A percentile compares a stretch with the other conserved stretches of the same genome.
phyloP scores from a whole-genome alignment of 1,284 basidiomycete species.

The Quambalaria eucalypti region DNA sequence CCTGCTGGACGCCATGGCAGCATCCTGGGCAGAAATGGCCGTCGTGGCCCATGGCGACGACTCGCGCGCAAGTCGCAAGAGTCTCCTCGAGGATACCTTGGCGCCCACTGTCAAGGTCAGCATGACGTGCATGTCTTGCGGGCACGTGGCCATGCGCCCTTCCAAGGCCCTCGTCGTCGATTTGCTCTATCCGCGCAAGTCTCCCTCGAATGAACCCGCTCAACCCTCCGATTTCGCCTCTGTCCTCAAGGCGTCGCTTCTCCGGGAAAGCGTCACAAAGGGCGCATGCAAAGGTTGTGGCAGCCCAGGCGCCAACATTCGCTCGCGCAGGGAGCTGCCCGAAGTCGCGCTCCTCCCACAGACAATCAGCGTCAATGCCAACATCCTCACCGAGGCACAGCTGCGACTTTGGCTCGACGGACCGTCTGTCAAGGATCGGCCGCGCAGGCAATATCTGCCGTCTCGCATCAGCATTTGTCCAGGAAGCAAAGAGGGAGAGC shows the following conservation, averaged over 20 bases:
- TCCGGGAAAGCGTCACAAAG: constrained; percentile 73
- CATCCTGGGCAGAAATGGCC: not conserved
- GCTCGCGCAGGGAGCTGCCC: constrained; percentile 63
- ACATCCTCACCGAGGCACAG: constrained; percentile 67
- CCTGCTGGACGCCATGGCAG: constrained; percentile 58
- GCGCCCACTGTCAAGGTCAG: constrained; percentile 18
- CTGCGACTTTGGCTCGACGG: constrained; percentile 61
- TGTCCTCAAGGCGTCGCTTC: constrained; percentile 66
- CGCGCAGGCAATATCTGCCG: constrained; percentile 14
- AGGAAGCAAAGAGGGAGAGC: not conserved
- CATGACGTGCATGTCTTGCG: constrained; percentile 68
- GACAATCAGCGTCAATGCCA: constrained; percentile 78
- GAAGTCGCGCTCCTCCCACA: constrained; percentile 57
- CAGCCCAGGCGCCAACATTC: constrained; percentile 64
- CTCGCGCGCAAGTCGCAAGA: not conserved
- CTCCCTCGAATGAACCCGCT: constrained; percentile 53
- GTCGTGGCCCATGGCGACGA: not conserved
- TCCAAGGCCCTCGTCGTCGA: constrained; percentile 55
- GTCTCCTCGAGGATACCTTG: constrained; percentile 5
- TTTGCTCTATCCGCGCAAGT: constrained; percentile 71
- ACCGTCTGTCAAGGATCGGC: not conserved
- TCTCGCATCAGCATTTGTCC: constrained; percentile 5
- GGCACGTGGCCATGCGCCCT: constrained; percentile 56
- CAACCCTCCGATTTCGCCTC: constrained; percentile 58
- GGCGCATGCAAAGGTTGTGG: constrained; percentile 71